A percentile compares a stretch with the other conserved stretches of the same genome.
Evolutionary conservation across 73 alveolate genomes (phyloP).

Genomic region (Effrenium voratum): DNA sequence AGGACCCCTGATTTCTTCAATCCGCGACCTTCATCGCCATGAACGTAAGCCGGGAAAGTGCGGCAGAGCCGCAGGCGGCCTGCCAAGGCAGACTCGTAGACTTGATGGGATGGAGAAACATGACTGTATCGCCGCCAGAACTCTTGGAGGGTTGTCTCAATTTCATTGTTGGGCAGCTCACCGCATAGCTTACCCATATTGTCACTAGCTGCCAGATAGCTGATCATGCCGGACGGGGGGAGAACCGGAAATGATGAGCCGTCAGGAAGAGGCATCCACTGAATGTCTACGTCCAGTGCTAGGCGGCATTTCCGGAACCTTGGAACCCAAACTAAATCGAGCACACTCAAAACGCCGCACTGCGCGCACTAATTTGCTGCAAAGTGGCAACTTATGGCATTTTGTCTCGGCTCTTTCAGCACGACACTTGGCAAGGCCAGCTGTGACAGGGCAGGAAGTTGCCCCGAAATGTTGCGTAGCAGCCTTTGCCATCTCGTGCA

Average conservation of each 20-base stretch:
- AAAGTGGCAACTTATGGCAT: not conserved
- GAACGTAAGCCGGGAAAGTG: not conserved
- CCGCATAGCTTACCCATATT: too few species aligned
- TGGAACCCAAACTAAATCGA: not conserved
- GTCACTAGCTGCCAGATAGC: too few species aligned
- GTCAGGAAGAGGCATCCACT: not conserved
- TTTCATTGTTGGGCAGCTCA: too few species aligned
- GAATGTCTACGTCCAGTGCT: not conserved
- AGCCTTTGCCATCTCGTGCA: not conserved
- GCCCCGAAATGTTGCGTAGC: constrained; percentile 5
- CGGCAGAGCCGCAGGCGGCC: not conserved
- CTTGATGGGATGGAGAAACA: not conserved
- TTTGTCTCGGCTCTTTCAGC: not conserved
- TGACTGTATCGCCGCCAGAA: not conserved
- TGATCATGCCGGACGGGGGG: too few species aligned
- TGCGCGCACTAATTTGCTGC: not conserved
- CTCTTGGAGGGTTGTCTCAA: not conserved
- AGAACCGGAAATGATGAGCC: too few species aligned
- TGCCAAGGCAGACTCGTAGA: not conserved
- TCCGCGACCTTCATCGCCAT: constrained; percentile 3
- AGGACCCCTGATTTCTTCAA: not conserved
- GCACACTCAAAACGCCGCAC: not conserved
- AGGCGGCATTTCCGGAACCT: constrained; percentile 7
- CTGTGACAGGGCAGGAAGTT: not conserved
- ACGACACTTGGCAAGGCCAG: not conserved